Conservation (phyloP, 1,284 basidiomycete genomes). For the Heterobasidion occidentale region DNA sequence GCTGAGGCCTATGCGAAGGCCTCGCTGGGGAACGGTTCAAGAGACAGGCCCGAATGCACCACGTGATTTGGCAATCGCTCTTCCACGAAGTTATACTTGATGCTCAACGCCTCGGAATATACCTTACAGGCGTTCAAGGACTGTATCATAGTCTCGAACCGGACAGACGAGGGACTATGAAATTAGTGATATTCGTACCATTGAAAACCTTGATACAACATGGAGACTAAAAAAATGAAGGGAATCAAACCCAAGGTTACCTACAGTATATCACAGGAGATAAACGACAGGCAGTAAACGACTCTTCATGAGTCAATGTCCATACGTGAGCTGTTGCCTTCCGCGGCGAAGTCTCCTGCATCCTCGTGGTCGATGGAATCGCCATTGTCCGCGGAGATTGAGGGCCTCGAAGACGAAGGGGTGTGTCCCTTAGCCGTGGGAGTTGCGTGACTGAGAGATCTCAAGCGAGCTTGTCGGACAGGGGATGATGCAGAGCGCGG, state of each 20-base stretch:
- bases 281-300: neutral
- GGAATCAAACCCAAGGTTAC: neutral
- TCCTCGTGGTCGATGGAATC: neutral
- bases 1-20: too few relatives aligned
- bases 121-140: too few relatives aligned
- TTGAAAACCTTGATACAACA: neutral
- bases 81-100: too few relatives aligned
- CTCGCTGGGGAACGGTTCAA: too few relatives aligned
- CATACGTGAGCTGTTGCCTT: conserved; percentile 1
- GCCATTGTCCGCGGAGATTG: neutral
- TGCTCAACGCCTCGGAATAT: too few relatives aligned
- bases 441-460: neutral
- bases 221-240: neutral
- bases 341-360: neutral
- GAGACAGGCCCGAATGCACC: too few relatives aligned
- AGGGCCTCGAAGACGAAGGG: neutral
- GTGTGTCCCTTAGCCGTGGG: neutral
- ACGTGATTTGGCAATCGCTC: too few relatives aligned
- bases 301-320: neutral
- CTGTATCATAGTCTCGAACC: too few relatives aligned
- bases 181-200: neutral
- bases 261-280: neutral
- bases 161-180: neutral
- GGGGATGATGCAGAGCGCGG: neutral
- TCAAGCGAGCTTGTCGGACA: neutral